A percentile compares a stretch with the other conserved stretches of the same genome.
Evolutionary conservation across 257 asterid species (phyloP).

Genomic region (Paulownia fortunei): DNA sequence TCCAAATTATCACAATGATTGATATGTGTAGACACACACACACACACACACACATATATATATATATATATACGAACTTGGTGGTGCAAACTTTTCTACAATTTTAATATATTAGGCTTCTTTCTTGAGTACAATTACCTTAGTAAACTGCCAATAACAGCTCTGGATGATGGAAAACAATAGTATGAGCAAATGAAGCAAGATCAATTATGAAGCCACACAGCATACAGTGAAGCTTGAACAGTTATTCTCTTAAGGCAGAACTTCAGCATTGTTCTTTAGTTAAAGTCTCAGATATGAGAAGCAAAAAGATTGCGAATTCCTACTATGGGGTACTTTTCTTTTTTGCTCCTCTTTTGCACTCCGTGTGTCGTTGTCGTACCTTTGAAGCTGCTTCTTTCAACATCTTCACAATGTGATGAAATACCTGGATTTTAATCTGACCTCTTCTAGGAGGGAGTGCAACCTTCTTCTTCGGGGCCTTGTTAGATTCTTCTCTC

Average conservation of each 20-base stretch:
- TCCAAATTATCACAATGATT: too few relatives aligned
- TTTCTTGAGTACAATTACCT: too few relatives aligned
- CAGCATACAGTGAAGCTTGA: too few relatives aligned
- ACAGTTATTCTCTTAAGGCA: background rate
- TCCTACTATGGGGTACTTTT: background rate
- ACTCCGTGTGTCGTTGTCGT: background rate
- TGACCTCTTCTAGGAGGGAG: slow-evolving; percentile 54
- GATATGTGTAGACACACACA: too few relatives aligned
- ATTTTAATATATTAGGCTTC: too few relatives aligned
- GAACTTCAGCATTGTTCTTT: background rate
- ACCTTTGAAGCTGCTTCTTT: background rate
- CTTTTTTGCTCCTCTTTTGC: background rate
- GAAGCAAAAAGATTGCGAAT: background rate
- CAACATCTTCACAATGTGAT: slow-evolving; percentile 27
- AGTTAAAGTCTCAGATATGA: background rate
- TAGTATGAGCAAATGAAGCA: too few relatives aligned
- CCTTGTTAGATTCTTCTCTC: background rate
- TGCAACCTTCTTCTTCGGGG: slow-evolving; percentile 17
- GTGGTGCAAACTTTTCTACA: too few relatives aligned
- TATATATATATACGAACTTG: too few relatives aligned
- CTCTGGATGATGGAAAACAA: too few relatives aligned
- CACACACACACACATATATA: too few relatives aligned
- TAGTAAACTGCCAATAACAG: too few relatives aligned
- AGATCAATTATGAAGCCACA: too few relatives aligned
- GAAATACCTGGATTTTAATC: slow-evolving; percentile 31